phyloP scores from a whole-genome alignment of 331 rosid genomes.

The Phaseolus coccineus region DNA sequence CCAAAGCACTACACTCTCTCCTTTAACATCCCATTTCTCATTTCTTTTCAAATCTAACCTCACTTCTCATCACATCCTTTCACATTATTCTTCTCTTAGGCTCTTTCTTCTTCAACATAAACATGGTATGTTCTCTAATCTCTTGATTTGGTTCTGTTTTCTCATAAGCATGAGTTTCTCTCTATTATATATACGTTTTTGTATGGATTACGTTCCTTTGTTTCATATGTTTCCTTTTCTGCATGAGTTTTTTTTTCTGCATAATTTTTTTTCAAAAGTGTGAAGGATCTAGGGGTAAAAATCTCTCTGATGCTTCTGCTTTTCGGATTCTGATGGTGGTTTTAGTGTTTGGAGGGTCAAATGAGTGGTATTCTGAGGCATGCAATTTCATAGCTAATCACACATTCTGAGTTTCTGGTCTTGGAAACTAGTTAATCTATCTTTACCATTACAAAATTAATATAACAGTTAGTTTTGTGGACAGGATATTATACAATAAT shows the following conservation, averaged over 20 bases:
- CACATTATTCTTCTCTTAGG: background rate
- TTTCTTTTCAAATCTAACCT: background rate
- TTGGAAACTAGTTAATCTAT: background rate
- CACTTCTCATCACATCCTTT: background rate
- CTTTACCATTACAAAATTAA: background rate
- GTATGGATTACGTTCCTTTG: background rate
- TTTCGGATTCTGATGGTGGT: background rate
- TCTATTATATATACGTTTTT: background rate
- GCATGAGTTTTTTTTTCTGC: too few relatives aligned
- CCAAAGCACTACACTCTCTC: background rate
- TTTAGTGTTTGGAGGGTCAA: conserved; percentile 10
- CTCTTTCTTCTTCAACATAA: background rate
- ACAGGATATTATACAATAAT: background rate
- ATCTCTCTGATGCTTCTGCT: too few relatives aligned
- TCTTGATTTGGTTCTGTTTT: background rate
- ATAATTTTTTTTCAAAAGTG: too few relatives aligned
- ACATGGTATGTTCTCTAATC: conserved; percentile 20
- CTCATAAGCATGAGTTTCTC: background rate
- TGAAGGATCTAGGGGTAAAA: too few relatives aligned
- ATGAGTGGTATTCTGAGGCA: conserved; percentile 35
- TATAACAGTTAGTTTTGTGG: background rate
- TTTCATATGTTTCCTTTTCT: too few relatives aligned
- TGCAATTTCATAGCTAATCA: background rate
- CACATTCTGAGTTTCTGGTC: background rate
- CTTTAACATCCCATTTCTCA: background rate